These are phyloP conservation scores for Solanum pennellii DNA, from an alignment of 257 asterid genomes.

Conservation along the genomic window DNA sequence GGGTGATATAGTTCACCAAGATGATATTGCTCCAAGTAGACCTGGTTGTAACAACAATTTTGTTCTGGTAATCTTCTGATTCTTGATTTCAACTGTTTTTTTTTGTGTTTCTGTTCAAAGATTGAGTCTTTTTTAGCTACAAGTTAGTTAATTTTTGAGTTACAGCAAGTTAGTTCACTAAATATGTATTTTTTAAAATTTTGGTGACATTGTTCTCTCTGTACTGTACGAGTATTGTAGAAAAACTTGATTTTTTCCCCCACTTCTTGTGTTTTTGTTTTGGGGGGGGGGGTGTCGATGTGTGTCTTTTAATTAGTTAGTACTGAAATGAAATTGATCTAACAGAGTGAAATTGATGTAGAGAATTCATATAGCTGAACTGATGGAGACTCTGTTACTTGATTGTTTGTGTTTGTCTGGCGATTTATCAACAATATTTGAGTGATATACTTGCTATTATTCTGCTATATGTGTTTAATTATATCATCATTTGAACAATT, in stretches of 20 bases:
- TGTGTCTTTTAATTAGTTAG: background rate
- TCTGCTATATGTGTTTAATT: background rate
- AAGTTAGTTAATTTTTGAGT: background rate
- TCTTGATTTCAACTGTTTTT: background rate
- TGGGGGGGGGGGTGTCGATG: background rate
- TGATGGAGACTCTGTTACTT: background rate
- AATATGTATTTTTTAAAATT: background rate
- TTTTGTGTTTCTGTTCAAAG: background rate
- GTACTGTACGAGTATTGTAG: background rate
- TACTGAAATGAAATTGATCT: background rate
- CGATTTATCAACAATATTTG: background rate
- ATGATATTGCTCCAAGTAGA: slow-evolving; percentile 64
- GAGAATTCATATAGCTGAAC: background rate
- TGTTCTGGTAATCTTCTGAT: slow-evolving; percentile 50
- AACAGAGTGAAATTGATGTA: background rate
- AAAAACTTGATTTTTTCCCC: background rate
- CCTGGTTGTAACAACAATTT: slow-evolving; percentile 85
- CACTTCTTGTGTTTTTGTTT: background rate
- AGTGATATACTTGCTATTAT: background rate
- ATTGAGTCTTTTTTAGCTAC: background rate
- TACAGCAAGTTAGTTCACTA: background rate
- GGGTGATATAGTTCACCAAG: slow-evolving; percentile 87
- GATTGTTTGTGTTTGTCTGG: background rate
- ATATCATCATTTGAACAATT: background rate
- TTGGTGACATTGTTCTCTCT: background rate